These are phyloP conservation scores for Boletus mariae DNA, from an alignment of 1,284 basidiomycete species.

Conservation along the genomic window DNA sequence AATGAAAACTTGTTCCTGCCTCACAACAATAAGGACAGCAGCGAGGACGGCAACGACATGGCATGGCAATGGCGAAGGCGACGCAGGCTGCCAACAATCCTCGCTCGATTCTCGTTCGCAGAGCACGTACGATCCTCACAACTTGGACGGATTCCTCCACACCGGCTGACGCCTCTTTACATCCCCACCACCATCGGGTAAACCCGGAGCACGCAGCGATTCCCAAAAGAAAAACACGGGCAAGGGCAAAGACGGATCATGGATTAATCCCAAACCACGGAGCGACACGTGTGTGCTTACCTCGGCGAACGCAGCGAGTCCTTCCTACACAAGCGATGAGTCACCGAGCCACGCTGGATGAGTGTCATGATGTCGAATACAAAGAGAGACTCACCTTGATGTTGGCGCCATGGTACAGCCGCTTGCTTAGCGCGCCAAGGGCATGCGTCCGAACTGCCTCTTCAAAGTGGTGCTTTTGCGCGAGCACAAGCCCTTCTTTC, in stretches of 20 bases:
- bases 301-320: slow-evolving; percentile 43
- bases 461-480: slow-evolving; percentile 53
- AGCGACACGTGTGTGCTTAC: slow-evolving; percentile 27
- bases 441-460: slow-evolving; percentile 51
- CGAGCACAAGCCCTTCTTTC: slow-evolving; percentile 62
- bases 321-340: slow-evolving; percentile 35
- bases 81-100: neutral
- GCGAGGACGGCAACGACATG: neutral
- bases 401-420: slow-evolving; percentile 66
- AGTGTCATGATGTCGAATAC: neutral
- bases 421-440: slow-evolving; percentile 47
- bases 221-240: neutral
- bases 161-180: neutral
- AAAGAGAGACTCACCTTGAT: slow-evolving; percentile 50
- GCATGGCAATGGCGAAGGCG: neutral
- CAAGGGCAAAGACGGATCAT: slow-evolving; percentile 16
- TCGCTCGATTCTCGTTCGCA: neutral
- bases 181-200: neutral
- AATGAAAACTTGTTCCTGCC: neutral
- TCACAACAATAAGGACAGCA: neutral
- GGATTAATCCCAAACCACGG: neutral
- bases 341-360: slow-evolving; percentile 2
- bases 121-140: neutral
- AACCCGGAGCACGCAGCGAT: neutral
- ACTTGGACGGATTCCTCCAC: neutral